Conservation (phyloP, 2,329 filamentous ascomycete genomes). For the Cladosporium austrohemisphaericum region DNA sequence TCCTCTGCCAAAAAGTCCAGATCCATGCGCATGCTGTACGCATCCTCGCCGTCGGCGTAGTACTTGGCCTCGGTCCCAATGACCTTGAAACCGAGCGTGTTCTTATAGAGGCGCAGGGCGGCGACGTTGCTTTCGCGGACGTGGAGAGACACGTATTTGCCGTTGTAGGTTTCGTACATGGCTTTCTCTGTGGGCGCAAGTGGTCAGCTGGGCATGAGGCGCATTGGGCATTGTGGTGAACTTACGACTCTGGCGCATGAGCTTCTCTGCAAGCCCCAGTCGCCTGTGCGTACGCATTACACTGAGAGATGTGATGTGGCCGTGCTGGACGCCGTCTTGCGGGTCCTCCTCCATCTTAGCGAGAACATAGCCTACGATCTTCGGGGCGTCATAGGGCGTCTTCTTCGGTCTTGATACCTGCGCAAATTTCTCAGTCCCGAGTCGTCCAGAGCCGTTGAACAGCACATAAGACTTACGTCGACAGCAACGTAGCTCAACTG, state of each 20-base stretch:
- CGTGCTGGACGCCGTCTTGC: slow-evolving; percentile 81
- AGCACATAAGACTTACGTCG: slow-evolving; percentile 49
- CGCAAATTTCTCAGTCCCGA: no score
- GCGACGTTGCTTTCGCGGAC: slow-evolving; percentile 92
- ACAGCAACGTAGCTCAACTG: slow-evolving; percentile 96
- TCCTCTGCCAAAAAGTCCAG: slow-evolving; percentile 57
- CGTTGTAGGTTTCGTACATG: slow-evolving; percentile 93
- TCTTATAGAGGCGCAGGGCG: slow-evolving; percentile 85
- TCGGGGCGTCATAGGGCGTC: slow-evolving; percentile 82
- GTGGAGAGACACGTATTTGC: slow-evolving; percentile 90
- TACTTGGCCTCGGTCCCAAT: slow-evolving; percentile 85
- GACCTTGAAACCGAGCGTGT: slow-evolving; percentile 83
- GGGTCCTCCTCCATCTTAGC: slow-evolving; percentile 99
- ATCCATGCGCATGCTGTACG: slow-evolving; percentile 89
- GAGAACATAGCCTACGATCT: slow-evolving; percentile 98
- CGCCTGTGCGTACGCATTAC: slow-evolving; percentile 95
- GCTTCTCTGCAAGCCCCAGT: slow-evolving; percentile 88
- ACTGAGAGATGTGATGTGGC: slow-evolving; percentile 90
- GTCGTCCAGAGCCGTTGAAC: neutral
- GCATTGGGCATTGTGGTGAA: slow-evolving; percentile 23
- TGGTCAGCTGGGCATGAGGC: neutral
- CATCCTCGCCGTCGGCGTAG: slow-evolving; percentile 97
- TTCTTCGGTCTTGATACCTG: slow-evolving; percentile 70
- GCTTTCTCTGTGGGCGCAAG: slow-evolving; percentile 63
- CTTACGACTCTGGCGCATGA: slow-evolving; percentile 94